Evolutionary conservation across 306 rosid genomes (phyloP).

Genomic region (Oemleria cerasiformis): DNA sequence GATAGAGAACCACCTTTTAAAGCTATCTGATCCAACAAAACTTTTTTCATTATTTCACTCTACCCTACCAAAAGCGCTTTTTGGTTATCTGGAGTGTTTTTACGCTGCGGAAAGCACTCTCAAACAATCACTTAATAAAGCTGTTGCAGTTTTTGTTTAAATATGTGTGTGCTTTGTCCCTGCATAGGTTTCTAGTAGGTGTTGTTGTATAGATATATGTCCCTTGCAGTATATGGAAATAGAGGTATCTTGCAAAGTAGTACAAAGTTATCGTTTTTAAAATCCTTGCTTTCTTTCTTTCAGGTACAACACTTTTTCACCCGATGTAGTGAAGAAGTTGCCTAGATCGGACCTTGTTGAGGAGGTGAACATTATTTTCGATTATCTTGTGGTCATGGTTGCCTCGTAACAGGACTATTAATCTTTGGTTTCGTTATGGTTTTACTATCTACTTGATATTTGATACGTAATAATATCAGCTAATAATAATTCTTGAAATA

Average conservation of each 20-base stretch:
- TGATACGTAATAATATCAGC: background rate
- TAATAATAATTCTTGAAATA: background rate
- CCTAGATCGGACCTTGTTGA: conserved; percentile 83
- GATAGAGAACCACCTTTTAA: background rate
- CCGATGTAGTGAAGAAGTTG: conserved; percentile 83
- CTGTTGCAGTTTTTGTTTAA: background rate
- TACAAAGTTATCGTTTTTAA: background rate
- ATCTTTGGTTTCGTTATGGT: background rate
- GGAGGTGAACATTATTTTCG: conserved; percentile 50
- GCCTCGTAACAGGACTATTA: background rate
- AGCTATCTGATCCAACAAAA: background rate
- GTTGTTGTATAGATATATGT: conserved; percentile 2
- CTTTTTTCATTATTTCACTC: background rate
- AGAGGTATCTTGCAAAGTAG: conserved; percentile 3
- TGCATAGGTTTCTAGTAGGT: background rate
- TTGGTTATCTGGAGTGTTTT: background rate
- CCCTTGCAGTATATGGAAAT: background rate
- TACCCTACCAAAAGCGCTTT: background rate
- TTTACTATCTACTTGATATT: background rate
- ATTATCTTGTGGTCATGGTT: background rate
- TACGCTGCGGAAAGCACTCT: background rate
- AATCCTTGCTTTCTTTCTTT: conserved; percentile 22
- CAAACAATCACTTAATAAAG: background rate
- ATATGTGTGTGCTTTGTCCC: conserved; percentile 7
- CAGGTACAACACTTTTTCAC: conserved; percentile 87